Evolutionary conservation across 106 monocot genomes (phyloP), one percentile per base, ranked within the genome.

Genomic region (Acanthochlamys bracteata): DNA sequence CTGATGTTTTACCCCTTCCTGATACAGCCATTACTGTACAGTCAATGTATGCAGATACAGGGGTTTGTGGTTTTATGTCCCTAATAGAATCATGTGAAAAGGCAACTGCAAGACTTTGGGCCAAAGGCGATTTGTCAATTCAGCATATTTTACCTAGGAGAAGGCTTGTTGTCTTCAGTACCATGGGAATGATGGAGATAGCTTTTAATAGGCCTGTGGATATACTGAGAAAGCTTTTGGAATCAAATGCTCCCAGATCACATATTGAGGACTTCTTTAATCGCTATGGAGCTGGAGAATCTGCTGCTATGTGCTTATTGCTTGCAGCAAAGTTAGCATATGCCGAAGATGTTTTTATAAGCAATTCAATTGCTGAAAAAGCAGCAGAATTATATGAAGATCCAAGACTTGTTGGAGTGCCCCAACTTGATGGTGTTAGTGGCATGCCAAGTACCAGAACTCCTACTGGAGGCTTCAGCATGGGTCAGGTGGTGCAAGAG

Each of bases 401-500:
- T 74, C 88, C 98, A 12, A 75, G 76, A 16, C 25, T 98, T 76
- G 88, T 98, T 69, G 92, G 92, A 39, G 83, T 80, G 91, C 93
- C 88, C 46, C 84, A 85, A 80, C 70, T 84, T 69, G 78, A 82
- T 72, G 79, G 80, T 61, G 75, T 7, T 61, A 64, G 58, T 74
- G 73, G 67, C 22, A 53, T 82, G 42, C 69, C 84, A 56, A 88
- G 67, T 74, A 59, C 82, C 16, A 78, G 88, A 74, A 66, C 82
- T 67, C 73, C 84, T 60, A 49, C 76, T 69, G 96, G 91, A 66
- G 80, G 88, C 40, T 98, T 98, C 69, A 92, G 91, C 68, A 98
- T 98, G 96, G 96, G 96, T 3, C 96, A 98, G 66, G 90, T 94
- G 60, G 88, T 98, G 69, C 96, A 91, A 49, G 96, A 98, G 72